Evolutionary conservation across 495 filamentous ascomycete species (phyloP), one percentile per base, ranked within the genome.

Genomic region (Aspergillus diversus): DNA sequence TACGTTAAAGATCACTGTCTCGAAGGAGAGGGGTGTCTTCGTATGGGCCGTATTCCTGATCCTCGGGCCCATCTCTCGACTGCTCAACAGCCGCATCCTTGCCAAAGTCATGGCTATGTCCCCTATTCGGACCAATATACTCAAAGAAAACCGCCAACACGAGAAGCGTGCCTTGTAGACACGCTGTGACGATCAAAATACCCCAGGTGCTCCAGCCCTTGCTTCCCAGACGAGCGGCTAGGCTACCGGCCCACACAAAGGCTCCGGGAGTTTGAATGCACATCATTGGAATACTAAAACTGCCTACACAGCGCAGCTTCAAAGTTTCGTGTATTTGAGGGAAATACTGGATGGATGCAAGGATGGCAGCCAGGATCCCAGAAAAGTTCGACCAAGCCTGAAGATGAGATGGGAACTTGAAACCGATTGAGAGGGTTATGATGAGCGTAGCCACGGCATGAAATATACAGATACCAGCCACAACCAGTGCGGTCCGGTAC

Each of bases 271-370:
- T 97, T 74, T 99, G 95, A 48, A 98, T 97, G 72, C 89, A 90
- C 95, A 99, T 99, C 92, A 97, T 98, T 1, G 93, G 90, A 60
- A 99, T 93, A 69, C 92, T 96, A 60, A 99, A 74, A 70, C 91
- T 96, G 39, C 91, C 91, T 2, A 96, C 90, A 63, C 90, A 87
- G 70, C 92, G 89, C 54, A 97, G 79, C 39, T 79, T 83, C 77
- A 91, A 93, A 1, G 95, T 99, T 33, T 90, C 97, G 72, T 85
- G 93, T 67, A 99, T 92, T 78, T 99, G 95, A 2, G 95, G 95
- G 17, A 98, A 79, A 76, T 97, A 99, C 73, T 99, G 95, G 21
- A 97, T 84, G 0, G 84, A 87, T 0, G 96, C 90, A 21, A 98
- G 86, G n/a, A 88, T 67, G 5, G 92, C 87, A 42, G 90, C 83